Evolutionary conservation across 2,329 filamentous ascomycete species (phyloP).

Genomic region (Parasarocladium wereldwijsianum): DNA sequence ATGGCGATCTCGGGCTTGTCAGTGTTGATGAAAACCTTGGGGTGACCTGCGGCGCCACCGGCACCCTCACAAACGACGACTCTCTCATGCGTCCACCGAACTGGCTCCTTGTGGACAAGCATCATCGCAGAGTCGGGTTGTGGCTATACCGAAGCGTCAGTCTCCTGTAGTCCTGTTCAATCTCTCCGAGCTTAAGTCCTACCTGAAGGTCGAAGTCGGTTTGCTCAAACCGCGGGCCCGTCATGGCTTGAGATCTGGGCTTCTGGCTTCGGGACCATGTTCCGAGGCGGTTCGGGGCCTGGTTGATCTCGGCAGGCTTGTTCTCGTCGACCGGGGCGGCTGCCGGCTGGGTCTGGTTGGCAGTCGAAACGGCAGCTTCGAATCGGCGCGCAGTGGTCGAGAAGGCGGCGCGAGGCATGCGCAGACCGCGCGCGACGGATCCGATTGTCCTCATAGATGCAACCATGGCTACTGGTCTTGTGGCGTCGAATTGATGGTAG

Average conservation of each 20-base stretch:
- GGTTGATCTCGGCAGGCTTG: conserved; percentile 38
- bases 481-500: too few species aligned
- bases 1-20: conserved; percentile 88
- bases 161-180: not conserved
- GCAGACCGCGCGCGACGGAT: conserved; percentile 27
- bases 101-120: conserved; percentile 89
- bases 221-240: conserved; percentile 91
- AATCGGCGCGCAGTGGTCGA: conserved; percentile 30
- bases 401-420: conserved; percentile 31
- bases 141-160: conserved; percentile 44
- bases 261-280: conserved; percentile 82
- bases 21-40: conserved; percentile 90
- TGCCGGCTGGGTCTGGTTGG: conserved; percentile 22
- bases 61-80: conserved; percentile 84
- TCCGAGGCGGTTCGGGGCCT: conserved; percentile 73
- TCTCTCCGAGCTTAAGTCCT: conserved; percentile 15
- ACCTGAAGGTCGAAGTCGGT: conserved; percentile 90
- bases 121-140: conserved; percentile 83
- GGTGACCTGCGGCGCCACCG: conserved; percentile 79
- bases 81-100: conserved; percentile 75
- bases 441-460: conserved; percentile 29
- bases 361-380: conserved; percentile 25
- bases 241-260: conserved; percentile 72
- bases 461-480: conserved; percentile 23
- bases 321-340: conserved; percentile 28